Evolutionary conservation across 345 rosid genomes (phyloP).

Genomic region (Turnera subulata): DNA sequence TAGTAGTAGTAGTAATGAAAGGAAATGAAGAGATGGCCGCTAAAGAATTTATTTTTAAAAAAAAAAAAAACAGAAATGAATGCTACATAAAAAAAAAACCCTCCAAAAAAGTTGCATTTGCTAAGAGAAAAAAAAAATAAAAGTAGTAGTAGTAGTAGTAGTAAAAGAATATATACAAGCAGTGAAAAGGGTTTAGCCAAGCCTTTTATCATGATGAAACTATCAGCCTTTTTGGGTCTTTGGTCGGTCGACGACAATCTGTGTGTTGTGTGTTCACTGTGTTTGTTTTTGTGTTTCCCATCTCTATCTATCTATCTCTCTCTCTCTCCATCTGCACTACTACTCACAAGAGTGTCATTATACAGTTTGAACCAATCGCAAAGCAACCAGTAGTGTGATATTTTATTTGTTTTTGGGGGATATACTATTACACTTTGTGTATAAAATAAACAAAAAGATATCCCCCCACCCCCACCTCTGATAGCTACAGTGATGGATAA

Average conservation of each 20-base stretch:
- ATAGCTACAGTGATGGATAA: slow-evolving; percentile 48
- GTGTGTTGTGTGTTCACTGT: slow-evolving; percentile 69
- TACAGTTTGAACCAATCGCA: slow-evolving; percentile 43
- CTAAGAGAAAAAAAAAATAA: slow-evolving; percentile 8
- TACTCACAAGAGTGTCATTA: slow-evolving; percentile 41
- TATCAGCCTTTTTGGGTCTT: slow-evolving; percentile 63
- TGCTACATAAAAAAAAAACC: too few relatives aligned
- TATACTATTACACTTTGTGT: slow-evolving; percentile 10
- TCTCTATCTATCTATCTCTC: slow-evolving; percentile 14
- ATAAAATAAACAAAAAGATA: slow-evolving; percentile 11
- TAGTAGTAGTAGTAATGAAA: too few relatives aligned
- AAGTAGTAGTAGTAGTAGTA: background rate
- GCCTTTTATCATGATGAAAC: slow-evolving; percentile 68
- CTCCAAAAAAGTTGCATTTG: too few relatives aligned
- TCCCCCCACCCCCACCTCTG: slow-evolving; percentile 19
- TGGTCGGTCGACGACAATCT: slow-evolving; percentile 99
- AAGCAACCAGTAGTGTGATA: slow-evolving; percentile 16
- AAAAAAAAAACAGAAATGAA: too few relatives aligned
- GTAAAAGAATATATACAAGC: slow-evolving; percentile 5
- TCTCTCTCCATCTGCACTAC: slow-evolving; percentile 27
- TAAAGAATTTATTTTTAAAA: too few relatives aligned
- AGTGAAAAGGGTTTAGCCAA: slow-evolving; percentile 12
- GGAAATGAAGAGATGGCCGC: background rate
- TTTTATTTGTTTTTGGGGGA: background rate
- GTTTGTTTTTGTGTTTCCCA: slow-evolving; percentile 52